Evolutionary conservation across 768 basidiomycete species (phyloP), one percentile per base, ranked within the genome.

Genomic region (Coprinopsis strossmayeri): DNA sequence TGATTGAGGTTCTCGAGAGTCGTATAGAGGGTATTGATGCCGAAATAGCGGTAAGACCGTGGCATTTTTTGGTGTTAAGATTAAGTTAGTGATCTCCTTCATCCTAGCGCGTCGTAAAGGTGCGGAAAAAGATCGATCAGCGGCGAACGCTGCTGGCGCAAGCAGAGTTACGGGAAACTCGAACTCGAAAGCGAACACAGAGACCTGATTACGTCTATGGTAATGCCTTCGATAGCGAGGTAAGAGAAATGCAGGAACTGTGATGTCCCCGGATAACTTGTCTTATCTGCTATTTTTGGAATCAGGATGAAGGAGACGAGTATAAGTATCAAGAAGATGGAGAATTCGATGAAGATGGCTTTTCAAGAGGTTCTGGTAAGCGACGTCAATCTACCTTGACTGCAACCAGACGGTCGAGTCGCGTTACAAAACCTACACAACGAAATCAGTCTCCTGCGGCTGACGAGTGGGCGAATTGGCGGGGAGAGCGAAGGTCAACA

Each of bases 161-260:
- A 61, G 81, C 84, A 30, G 88, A 90, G 61, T 67, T 89, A 50
- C 78, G 88, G 53, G 80, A 83, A 64, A 91, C 87, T 23, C 76
- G 90, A 51, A 91, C 89, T 17, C 76, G 88, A 51, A 74, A 84
- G 46, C 77, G 78, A 65, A 81, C 83, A 2, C 76, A 77, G 35
- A 81, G 78, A 53, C 85, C 87, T 40, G 85, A 90, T 69, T 92
- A 92, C 65, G 87, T 87, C 45, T 89, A 91, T 64, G 72, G 76
- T 58, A 77, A 83, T 56, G 73, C 74, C 49, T 67, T 71, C 55
- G 79, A 77, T 49, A 84, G 81, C 56, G 88, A 85, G 65, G 84
- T 71, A 71, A 68, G 79, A 69, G 40, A 34, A 53, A n/a, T 15
- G 25, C n/a, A n/a, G n/a, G n/a, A n/a, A n/a, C n/a, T n/a, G n/a